A percentile compares a stretch with the other conserved stretches of the same genome.
phyloP scores from a whole-genome alignment of 768 basidiomycete genomes.

The Scleroderma citrinum region DNA sequence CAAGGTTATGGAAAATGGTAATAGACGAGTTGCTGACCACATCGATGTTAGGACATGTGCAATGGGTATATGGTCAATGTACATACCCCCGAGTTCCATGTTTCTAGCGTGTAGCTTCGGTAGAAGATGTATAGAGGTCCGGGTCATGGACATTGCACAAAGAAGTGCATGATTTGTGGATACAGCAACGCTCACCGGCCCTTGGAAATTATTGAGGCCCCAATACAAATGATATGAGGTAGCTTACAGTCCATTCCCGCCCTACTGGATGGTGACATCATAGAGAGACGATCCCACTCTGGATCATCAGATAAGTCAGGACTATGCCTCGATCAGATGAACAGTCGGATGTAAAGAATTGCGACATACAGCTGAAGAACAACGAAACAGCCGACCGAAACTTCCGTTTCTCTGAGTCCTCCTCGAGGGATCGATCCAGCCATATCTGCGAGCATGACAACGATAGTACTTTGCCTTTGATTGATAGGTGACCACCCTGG shows the following conservation, averaged over 20 bases:
- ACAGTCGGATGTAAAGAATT: not conserved
- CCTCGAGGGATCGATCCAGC: slow-evolving; percentile 36
- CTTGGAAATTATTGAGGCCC: slow-evolving; percentile 29
- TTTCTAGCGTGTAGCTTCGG: slow-evolving; percentile 29
- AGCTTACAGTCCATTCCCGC: slow-evolving; percentile 48
- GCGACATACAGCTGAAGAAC: slow-evolving; percentile 48
- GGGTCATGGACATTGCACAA: slow-evolving; percentile 45
- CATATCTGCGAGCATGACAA: slow-evolving; percentile 44
- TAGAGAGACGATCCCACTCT: slow-evolving; percentile 42
- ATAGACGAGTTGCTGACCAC: slow-evolving; percentile 27
- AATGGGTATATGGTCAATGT: not conserved
- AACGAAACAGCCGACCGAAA: slow-evolving; percentile 41
- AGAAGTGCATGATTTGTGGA: slow-evolving; percentile 60
- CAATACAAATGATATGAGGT: not conserved
- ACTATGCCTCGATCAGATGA: slow-evolving; percentile 27
- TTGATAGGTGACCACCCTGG: slow-evolving; percentile 29
- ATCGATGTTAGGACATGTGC: slow-evolving; percentile 7
- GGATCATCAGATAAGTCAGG: slow-evolving; percentile 46
- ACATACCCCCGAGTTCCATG: slow-evolving; percentile 14
- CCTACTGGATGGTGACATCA: slow-evolving; percentile 38
- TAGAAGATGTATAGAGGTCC: slow-evolving; percentile 38
- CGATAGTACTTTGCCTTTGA: slow-evolving; percentile 30
- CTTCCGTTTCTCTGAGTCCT: slow-evolving; percentile 31
- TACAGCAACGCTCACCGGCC: slow-evolving; percentile 46
- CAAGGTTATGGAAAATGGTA: slow-evolving; percentile 19